Conservation (phyloP, 371 early-diverging fungal species). For the Rhizopus delemar region DNA sequence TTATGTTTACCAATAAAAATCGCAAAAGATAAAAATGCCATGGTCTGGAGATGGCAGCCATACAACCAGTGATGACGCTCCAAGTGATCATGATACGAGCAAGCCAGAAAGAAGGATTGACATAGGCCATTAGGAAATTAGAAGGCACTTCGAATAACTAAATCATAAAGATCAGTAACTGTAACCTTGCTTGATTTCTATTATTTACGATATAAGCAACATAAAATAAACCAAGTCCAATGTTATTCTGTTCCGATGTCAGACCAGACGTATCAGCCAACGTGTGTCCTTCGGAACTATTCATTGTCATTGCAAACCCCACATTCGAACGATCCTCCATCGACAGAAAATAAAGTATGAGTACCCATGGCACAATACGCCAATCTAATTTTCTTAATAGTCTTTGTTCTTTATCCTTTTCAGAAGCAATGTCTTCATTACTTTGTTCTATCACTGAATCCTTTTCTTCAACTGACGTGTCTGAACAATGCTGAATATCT, state of each 20-base stretch:
- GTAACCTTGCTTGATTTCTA: neutral
- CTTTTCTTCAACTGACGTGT: neutral
- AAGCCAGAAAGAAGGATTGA: slow-evolving; percentile 52
- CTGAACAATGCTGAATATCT: neutral
- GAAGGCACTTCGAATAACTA: slow-evolving; percentile 53
- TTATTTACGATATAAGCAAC: slow-evolving; percentile 50
- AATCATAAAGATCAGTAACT: neutral
- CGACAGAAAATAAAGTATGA: slow-evolving; percentile 48
- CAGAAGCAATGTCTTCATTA: slow-evolving; percentile 3
- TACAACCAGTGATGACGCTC: slow-evolving; percentile 51
- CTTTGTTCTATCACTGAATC: neutral
- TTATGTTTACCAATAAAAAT: slow-evolving; percentile 37
- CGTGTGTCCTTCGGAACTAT: slow-evolving; percentile 41
- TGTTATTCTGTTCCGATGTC: slow-evolving; percentile 41
- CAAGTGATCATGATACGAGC: slow-evolving; percentile 57
- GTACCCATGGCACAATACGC: slow-evolving; percentile 55
- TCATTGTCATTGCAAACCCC: slow-evolving; percentile 56
- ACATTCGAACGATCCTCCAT: slow-evolving; percentile 56
- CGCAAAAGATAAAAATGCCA: slow-evolving; percentile 56
- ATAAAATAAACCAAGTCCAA: slow-evolving; percentile 51
- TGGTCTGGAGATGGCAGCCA: slow-evolving; percentile 46
- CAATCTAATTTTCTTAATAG: slow-evolving; percentile 50
- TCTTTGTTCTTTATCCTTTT: slow-evolving; percentile 26
- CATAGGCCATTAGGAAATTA: slow-evolving; percentile 51
- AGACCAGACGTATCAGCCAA: slow-evolving; percentile 41